phyloP scores from a whole-genome alignment of 805 yeast genomes.

The Teunomyces lycoperdinae region DNA sequence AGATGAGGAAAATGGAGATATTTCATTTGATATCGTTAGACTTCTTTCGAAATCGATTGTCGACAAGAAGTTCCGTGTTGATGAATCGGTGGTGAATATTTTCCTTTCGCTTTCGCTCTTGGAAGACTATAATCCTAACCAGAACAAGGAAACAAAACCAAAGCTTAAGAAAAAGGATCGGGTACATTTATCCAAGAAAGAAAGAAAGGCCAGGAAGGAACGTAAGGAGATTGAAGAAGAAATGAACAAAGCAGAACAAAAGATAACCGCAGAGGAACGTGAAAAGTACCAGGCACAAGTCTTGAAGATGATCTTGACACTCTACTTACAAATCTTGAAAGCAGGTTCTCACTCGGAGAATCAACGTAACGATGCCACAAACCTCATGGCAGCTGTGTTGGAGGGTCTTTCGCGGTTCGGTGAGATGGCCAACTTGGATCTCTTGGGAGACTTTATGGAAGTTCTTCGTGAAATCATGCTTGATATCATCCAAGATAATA shows the following conservation, averaged over 20 bases:
- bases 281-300: constrained; percentile 84
- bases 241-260: constrained; percentile 79
- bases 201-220: constrained; percentile 84
- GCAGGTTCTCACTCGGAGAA: constrained; percentile 27
- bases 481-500: constrained; percentile 38
- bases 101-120: constrained; percentile 65
- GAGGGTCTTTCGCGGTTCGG: constrained; percentile 92
- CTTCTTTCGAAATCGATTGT: constrained; percentile 66
- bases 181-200: constrained; percentile 86
- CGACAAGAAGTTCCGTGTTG: constrained; percentile 73
- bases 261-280: constrained; percentile 83
- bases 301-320: constrained; percentile 63
- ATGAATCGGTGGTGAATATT: constrained; percentile 75
- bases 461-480: constrained; percentile 79
- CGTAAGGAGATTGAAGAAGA: constrained; percentile 86
- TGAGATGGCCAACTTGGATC: constrained; percentile 86
- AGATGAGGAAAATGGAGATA: constrained; percentile 76
- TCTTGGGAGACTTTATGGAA: constrained; percentile 88
- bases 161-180: constrained; percentile 75
- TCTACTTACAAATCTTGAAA: constrained; percentile 76
- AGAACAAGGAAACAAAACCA: constrained; percentile 39
- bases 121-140: constrained; percentile 69
- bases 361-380: constrained; percentile 48
- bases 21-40: constrained; percentile 71
- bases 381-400: constrained; percentile 76